Base-by-base conservation (phyloP, 805 yeast genomes). In the Wickerhamomyces queroliae region DNA sequence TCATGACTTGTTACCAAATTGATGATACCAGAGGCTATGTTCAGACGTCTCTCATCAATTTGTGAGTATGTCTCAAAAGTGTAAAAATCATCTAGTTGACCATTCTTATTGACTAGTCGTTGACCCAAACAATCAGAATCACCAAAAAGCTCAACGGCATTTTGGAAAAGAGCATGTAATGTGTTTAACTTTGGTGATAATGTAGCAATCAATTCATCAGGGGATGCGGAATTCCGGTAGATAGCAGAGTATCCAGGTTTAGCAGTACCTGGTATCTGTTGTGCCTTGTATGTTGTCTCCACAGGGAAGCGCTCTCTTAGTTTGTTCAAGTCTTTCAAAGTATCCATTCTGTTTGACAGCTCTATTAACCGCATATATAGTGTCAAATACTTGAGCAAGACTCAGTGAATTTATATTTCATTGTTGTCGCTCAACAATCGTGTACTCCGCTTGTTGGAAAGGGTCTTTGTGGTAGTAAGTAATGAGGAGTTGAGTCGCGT, bases 1-100 rank as follows among this genome's bases (percentile, higher is more conserved):
- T 12, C 30, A 36, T 38, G 48, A 9, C 42, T 25, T 3, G 39
- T 45, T 24, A 69, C 62, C 21, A 58, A 49, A 18, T 57, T 45
- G 19, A 58, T 52, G 18, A 69, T 17, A 1, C 83, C 83, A 7
- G 76, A 51, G 2, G 78, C 83, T 25, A 76, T 55, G 27, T 63
- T 40, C 21, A 56, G 45, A 30, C 73, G 62, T 26, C 70, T 56
- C 18, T 52, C 44, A 18, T 64, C 61, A 23, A 68, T 59, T 28
- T 61, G 53, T 4, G 42, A 50, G 50, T 63, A 78, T 11, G 67
- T 56, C 33, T 69, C 59, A 42, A 58, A 67, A 7, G 66, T 59
- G 60, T 69, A 80, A 29, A 55, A 42, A 18, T 62, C 57, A 16
- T 62, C 61, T 56, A 67, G 60, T 10, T 50, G 56, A 9, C 66